These are phyloP conservation scores for Dothistroma septosporum DNA, from an alignment of 2,329 filamentous ascomycete species.

Conservation along the genomic window DNA sequence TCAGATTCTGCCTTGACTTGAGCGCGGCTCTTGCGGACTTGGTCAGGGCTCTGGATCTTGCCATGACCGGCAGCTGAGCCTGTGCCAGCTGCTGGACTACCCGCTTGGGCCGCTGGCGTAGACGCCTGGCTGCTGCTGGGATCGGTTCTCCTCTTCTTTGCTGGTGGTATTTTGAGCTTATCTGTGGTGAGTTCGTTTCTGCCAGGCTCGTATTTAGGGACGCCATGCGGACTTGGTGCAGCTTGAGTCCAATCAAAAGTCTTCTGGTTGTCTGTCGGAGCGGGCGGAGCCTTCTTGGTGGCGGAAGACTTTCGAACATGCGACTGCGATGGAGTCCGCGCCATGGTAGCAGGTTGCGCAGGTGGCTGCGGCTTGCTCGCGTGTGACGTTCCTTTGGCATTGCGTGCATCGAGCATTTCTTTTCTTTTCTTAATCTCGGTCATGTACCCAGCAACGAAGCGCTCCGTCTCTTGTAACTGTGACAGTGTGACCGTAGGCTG, in stretches of 20 bases:
- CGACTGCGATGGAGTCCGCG: constrained; percentile 21
- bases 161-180: constrained; percentile 55
- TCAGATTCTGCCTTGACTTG: constrained; percentile 40
- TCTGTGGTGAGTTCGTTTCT: constrained; percentile 51
- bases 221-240: constrained; percentile 46
- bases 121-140: constrained; percentile 38
- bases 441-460: constrained; percentile 25
- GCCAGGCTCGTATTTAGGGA: constrained; percentile 52
- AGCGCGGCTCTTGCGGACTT: constrained; percentile 41
- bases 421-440: constrained; percentile 27
- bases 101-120: constrained; percentile 36
- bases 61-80: constrained; percentile 36
- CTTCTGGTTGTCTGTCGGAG: constrained; percentile 33
- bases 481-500: constrained; percentile 28
- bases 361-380: constrained; percentile 16
- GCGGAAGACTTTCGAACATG: constrained; percentile 27
- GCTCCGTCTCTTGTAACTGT: constrained; percentile 26
- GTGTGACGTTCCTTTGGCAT: constrained; percentile 12
- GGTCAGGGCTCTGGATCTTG: constrained; percentile 41
- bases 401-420: constrained; percentile 15
- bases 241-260: constrained; percentile 30
- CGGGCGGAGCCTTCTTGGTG: constrained; percentile 29
- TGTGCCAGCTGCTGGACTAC: constrained; percentile 36
- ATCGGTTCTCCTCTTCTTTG: constrained; percentile 53
- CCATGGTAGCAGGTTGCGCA: constrained; percentile 15